phyloP scores from a whole-genome alignment of 2,329 filamentous ascomycete genomes.

The Fusarium miscanthi region DNA sequence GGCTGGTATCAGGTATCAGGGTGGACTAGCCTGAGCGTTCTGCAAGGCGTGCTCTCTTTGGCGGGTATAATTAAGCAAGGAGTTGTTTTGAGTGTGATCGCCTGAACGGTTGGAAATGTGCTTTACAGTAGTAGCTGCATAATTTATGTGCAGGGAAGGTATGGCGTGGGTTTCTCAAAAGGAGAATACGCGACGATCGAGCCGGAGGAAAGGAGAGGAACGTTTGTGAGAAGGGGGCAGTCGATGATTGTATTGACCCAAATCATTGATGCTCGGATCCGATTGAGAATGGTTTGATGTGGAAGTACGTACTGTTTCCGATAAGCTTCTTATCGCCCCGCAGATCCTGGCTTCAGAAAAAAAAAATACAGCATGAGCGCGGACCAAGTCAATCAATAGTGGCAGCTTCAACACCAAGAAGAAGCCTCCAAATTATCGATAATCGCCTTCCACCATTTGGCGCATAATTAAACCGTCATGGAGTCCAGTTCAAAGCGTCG shows the following conservation, averaged over 20 bases:
- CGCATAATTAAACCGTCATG: conserved; percentile 49
- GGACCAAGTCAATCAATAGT: conserved; percentile 18
- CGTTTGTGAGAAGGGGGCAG: background rate
- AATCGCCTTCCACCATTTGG: conserved; percentile 19
- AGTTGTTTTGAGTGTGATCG: conserved; percentile 26
- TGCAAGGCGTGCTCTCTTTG: conserved; percentile 39
- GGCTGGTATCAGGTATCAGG: background rate
- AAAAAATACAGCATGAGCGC: conserved; percentile 38
- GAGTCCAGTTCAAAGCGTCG: conserved; percentile 61
- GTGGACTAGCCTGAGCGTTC: conserved; percentile 34
- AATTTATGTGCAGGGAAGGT: conserved; percentile 30
- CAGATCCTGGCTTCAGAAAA: conserved; percentile 38
- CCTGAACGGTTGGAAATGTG: conserved; percentile 7
- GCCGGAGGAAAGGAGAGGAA: conserved; percentile 5
- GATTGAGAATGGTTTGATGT: background rate
- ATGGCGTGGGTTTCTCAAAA: conserved; percentile 5
- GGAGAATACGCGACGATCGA: conserved; percentile 6
- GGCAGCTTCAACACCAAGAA: conserved; percentile 36
- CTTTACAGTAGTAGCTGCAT: conserved; percentile 30
- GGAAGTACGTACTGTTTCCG: conserved; percentile 36
- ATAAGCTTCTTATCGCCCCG: conserved; percentile 47
- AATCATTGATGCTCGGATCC: conserved; percentile 7
- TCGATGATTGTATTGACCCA: background rate
- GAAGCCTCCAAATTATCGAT: conserved; percentile 20
- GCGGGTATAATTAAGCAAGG: conserved; percentile 36